Conservation (phyloP, 2,329 filamentous ascomycete species). For the Alternaria incomplexa region DNA sequence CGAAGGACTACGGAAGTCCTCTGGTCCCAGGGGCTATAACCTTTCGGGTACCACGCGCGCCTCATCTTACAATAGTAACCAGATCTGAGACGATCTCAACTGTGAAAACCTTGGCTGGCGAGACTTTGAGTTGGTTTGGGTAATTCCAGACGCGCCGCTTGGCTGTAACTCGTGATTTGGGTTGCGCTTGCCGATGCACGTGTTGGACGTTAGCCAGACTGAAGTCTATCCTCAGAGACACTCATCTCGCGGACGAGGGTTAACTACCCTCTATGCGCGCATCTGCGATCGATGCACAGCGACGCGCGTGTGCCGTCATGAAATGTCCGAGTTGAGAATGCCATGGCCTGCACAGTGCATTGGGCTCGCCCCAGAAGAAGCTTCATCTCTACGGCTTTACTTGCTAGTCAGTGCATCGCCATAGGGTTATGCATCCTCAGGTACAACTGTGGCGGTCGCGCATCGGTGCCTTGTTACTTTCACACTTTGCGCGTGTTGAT, state of each 20-base stretch:
- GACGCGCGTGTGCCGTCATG: conserved; percentile 47
- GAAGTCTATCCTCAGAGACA: neutral
- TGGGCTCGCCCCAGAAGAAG: conserved; percentile 10
- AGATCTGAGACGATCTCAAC: neutral
- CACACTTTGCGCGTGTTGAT: neutral
- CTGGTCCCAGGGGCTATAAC: neutral
- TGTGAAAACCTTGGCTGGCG: neutral
- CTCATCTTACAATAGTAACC: conserved; percentile 5
- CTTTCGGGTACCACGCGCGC: conserved; percentile 6
- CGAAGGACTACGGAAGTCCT: neutral
- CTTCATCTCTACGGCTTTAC: conserved; percentile 9
- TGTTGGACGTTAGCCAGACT: neutral
- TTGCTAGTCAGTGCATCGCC: neutral
- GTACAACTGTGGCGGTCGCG: neutral
- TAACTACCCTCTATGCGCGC: conserved; percentile 33
- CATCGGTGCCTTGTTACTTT: neutral
- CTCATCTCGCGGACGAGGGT: neutral
- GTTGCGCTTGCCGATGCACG: neutral
- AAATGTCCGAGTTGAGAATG: conserved; percentile 49
- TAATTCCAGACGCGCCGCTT: neutral
- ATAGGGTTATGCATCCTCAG: conserved; percentile 5
- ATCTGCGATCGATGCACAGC: conserved; percentile 53
- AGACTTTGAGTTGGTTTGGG: conserved; percentile 2
- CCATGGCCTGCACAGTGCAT: conserved; percentile 44
- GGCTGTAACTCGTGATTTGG: conserved; percentile 1